Conservation (phyloP, 2,329 filamentous ascomycete genomes). For the Microdochium nivale region DNA sequence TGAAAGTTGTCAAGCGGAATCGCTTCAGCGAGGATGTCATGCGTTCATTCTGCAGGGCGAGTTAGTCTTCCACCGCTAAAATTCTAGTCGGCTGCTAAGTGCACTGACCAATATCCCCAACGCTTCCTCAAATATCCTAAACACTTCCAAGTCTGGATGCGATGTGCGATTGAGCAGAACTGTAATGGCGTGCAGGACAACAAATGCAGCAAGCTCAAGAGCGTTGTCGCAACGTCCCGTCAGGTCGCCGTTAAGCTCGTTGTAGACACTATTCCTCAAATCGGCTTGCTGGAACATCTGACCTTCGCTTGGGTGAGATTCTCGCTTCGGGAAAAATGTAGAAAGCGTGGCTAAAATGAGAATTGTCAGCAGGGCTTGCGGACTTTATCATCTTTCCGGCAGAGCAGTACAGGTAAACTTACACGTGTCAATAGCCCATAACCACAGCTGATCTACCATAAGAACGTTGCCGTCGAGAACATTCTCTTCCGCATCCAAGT, state of each 20-base stretch:
- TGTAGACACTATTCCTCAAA: conserved; percentile 54
- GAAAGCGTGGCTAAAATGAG: conserved; percentile 33
- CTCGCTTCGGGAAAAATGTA: conserved; percentile 47
- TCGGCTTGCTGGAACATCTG: conserved; percentile 52
- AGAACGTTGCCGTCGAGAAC: conserved; percentile 47
- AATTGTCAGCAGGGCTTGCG: no score
- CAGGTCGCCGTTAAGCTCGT: conserved; percentile 56
- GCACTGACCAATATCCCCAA: conserved; percentile 48
- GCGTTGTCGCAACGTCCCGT: conserved; percentile 54
- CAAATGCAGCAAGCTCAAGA: conserved; percentile 52
- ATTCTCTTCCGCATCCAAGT: conserved; percentile 21
- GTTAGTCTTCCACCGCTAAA: conserved; percentile 4
- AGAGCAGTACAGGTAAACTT: conserved; percentile 19
- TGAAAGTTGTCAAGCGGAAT: conserved; percentile 51
- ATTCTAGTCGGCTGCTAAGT: neutral
- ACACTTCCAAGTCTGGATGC: conserved; percentile 53
- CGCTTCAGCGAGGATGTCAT: conserved; percentile 54
- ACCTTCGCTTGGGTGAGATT: conserved; percentile 44
- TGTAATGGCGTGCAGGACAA: conserved; percentile 52
- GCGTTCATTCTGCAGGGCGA: conserved; percentile 43
- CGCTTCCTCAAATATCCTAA: conserved; percentile 58
- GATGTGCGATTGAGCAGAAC: conserved; percentile 51
- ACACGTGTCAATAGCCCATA: conserved; percentile 49
- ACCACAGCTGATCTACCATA: conserved; percentile 62
- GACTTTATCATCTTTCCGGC: no score